Conservation (phyloP, 2,329 filamentous ascomycete species). For the Nemania sp. region DNA sequence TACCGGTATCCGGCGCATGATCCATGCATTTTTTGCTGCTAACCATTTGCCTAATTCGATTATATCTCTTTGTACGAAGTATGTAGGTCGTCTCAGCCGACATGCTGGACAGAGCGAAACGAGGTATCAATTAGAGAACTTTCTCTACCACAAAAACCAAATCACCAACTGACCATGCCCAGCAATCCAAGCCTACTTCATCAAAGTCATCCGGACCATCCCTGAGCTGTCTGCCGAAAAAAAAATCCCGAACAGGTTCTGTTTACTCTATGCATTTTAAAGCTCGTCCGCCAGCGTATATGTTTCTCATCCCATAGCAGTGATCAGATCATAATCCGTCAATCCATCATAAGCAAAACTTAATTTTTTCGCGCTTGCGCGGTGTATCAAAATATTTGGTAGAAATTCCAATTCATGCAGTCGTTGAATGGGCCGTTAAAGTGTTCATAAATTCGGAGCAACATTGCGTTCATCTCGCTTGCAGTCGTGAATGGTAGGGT, state of each 20-base stretch:
- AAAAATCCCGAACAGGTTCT: conserved; percentile 22
- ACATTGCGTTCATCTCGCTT: conserved; percentile 33
- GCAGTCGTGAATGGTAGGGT: conserved; percentile 33
- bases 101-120: conserved; percentile 14
- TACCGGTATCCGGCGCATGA: neutral
- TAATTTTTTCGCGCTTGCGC: conserved; percentile 40
- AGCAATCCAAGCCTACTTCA: conserved; percentile 9
- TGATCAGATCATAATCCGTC: conserved; percentile 37
- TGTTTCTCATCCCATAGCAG: conserved; percentile 32
- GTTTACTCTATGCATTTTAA: conserved; percentile 35
- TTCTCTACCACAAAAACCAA: conserved; percentile 8
- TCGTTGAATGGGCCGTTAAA: conserved; percentile 41
- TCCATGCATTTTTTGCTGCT: neutral
- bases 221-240: conserved; percentile 6
- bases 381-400: conserved; percentile 31
- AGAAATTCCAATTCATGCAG: conserved; percentile 40
- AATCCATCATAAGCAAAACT: conserved; percentile 32
- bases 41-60: conserved; percentile 13
- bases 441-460: conserved; percentile 40
- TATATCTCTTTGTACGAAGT: conserved; percentile 17
- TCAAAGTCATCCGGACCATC: conserved; percentile 8
- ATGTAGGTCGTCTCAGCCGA: conserved; percentile 15
- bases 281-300: conserved; percentile 33
- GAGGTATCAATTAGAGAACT: conserved; percentile 24
- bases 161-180: conserved; percentile 11